Conservation (phyloP, 1,139 yeast species). For the Taphrina sp. region DNA sequence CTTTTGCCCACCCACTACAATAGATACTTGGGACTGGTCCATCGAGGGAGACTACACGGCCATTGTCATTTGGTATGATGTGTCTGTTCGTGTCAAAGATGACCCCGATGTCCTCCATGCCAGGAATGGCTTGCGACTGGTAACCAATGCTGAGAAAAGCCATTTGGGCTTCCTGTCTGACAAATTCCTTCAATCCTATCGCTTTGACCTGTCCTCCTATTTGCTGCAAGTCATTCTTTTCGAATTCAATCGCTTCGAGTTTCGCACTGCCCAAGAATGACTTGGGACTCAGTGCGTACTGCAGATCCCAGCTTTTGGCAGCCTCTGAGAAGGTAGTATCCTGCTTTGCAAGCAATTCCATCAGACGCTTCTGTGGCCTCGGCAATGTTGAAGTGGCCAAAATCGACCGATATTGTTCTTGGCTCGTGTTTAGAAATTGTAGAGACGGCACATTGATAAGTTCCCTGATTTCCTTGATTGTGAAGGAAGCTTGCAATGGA, state of each 20-base stretch:
- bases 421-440: slow-evolving; percentile 58
- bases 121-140: slow-evolving; percentile 62
- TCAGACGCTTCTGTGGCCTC: slow-evolving; percentile 67
- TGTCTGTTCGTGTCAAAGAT: slow-evolving; percentile 51
- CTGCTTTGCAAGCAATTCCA: slow-evolving; percentile 60
- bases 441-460: slow-evolving; percentile 62
- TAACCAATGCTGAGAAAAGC: slow-evolving; percentile 84
- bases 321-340: slow-evolving; percentile 10
- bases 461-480: slow-evolving; percentile 89
- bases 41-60: slow-evolving; percentile 52
- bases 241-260: slow-evolving; percentile 1
- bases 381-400: slow-evolving; percentile 46
- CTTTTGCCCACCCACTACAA: slow-evolving; percentile 89
- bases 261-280: slow-evolving; percentile 48
- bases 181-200: slow-evolving; percentile 48
- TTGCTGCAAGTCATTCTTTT: slow-evolving; percentile 40
- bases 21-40: slow-evolving; percentile 57
- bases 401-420: slow-evolving; percentile 46
- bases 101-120: slow-evolving; percentile 53
- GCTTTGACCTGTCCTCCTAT: slow-evolving; percentile 44
- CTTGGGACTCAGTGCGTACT: slow-evolving; percentile 67
- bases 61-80: slow-evolving; percentile 56
- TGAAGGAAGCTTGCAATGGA: slow-evolving; percentile 68
- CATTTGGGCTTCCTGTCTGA: slow-evolving; percentile 57
- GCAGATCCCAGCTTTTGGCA: slow-evolving; percentile 57